Conservation (phyloP, 805 yeast species). For the Sugiyamaella floridensis region DNA sequence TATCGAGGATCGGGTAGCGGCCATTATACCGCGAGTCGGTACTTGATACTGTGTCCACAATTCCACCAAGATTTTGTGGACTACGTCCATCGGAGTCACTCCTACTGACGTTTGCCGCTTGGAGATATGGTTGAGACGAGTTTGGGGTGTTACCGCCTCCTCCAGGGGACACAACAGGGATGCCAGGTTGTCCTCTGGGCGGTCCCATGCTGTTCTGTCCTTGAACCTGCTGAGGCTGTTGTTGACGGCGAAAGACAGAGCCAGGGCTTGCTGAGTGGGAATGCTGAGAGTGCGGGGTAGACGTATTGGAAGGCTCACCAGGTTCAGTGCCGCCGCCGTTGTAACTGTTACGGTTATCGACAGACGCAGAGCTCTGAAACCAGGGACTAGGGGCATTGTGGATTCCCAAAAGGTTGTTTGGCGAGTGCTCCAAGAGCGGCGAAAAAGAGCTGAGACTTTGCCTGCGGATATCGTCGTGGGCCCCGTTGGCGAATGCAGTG, state of each 20-base stretch:
- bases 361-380: conserved; percentile 1
- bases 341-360: neutral
- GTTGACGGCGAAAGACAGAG: neutral
- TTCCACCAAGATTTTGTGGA: neutral
- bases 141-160: neutral
- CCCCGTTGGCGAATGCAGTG: neutral
- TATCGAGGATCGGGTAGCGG: conserved; percentile 21
- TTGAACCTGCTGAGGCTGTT: neutral
- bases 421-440: conserved; percentile 6
- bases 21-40: neutral
- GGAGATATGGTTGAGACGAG: neutral
- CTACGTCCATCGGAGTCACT: conserved; percentile 4
- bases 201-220: neutral
- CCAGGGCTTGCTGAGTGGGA: neutral
- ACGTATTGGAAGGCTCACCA: neutral
- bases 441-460: conserved; percentile 2
- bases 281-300: neutral
- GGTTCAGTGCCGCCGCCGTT: neutral
- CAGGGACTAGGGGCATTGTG: conserved; percentile 6
- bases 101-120: neutral
- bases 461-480: neutral
- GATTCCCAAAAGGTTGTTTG: conserved; percentile 3
- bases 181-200: neutral
- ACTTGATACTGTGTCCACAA: conserved; percentile 3
- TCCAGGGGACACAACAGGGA: neutral